Percentiles rank a stretch among this genome's conserved stretches.
These are phyloP conservation scores for Sugiyamaella chiloensis DNA, from an alignment of 805 yeast genomes.

Conservation along the genomic window DNA sequence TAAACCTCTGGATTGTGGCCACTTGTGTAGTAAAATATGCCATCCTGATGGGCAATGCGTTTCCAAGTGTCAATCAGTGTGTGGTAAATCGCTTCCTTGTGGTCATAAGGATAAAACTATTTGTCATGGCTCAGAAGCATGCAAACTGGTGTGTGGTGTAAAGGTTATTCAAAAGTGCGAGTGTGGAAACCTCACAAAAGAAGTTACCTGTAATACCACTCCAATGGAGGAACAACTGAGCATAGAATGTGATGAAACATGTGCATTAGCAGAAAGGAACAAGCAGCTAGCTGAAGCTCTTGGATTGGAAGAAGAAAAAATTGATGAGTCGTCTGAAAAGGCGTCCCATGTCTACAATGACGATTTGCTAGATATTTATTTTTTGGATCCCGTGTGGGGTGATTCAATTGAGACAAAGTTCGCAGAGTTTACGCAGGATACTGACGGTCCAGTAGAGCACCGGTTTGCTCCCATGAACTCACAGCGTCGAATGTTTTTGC, in stretches of 20 bases:
- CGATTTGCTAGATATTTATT: constrained; percentile 44
- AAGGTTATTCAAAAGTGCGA: constrained; percentile 51
- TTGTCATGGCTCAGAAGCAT: constrained; percentile 59
- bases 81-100: constrained; percentile 56
- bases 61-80: constrained; percentile 53
- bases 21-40: constrained; percentile 56
- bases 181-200: constrained; percentile 56
- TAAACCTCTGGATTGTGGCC: constrained; percentile 45
- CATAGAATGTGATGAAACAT: constrained; percentile 65
- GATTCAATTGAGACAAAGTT: constrained; percentile 54
- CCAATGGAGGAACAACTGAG: constrained; percentile 23
- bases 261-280: constrained; percentile 60
- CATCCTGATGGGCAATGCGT: constrained; percentile 60
- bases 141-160: constrained; percentile 35
- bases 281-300: constrained; percentile 63
- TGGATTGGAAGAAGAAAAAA: constrained; percentile 34
- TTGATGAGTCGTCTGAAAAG: constrained; percentile 18
- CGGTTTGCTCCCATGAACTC: constrained; percentile 73
- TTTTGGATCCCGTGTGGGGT: constrained; percentile 67
- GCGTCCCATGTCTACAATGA: constrained; percentile 44
- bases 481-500: constrained; percentile 68
- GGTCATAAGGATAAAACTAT: constrained; percentile 61
- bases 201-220: constrained; percentile 57
- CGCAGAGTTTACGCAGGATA: constrained; percentile 44
- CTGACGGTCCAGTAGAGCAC: constrained; percentile 35